A percentile compares a stretch with the other conserved stretches of the same genome.
phyloP scores from a whole-genome alignment of 2,329 filamentous ascomycete genomes.

The Tolypocladium tundrense region DNA sequence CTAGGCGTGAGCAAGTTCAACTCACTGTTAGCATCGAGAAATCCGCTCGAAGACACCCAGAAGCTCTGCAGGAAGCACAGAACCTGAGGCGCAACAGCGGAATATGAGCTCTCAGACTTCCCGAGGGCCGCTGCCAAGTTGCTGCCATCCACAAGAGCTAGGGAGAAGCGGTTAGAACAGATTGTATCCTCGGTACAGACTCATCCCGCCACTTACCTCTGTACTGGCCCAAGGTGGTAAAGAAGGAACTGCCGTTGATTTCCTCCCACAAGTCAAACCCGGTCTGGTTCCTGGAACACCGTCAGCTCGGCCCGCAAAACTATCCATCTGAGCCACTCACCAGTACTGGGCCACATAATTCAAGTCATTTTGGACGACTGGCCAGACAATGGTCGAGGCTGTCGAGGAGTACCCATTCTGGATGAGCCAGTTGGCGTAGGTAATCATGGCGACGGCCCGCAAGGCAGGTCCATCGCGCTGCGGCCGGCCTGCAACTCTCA shows the following conservation, averaged over 20 bases:
- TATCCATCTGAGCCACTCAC: conserved; percentile 17
- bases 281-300: conserved; percentile 34
- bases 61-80: conserved; percentile 66
- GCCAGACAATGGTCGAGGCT: conserved; percentile 53
- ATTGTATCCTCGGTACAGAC: neutral
- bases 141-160: conserved; percentile 55
- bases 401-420: conserved; percentile 51
- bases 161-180: neutral
- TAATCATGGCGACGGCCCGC: conserved; percentile 61
- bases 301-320: neutral
- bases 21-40: conserved; percentile 56
- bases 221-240: conserved; percentile 61
- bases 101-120: conserved; percentile 48
- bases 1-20: neutral
- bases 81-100: conserved; percentile 55
- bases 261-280: conserved; percentile 81
- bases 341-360: conserved; percentile 66
- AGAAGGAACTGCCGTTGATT: conserved; percentile 66
- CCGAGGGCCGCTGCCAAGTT: conserved; percentile 55
- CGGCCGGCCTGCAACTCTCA: conserved; percentile 43
- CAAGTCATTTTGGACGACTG: conserved; percentile 65
- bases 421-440: conserved; percentile 63
- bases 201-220: conserved; percentile 33
- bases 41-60: conserved; percentile 53
- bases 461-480: conserved; percentile 73